Evolutionary conservation across 768 basidiomycete genomes (phyloP).

Genomic region (Auriscalpium microsporum): DNA sequence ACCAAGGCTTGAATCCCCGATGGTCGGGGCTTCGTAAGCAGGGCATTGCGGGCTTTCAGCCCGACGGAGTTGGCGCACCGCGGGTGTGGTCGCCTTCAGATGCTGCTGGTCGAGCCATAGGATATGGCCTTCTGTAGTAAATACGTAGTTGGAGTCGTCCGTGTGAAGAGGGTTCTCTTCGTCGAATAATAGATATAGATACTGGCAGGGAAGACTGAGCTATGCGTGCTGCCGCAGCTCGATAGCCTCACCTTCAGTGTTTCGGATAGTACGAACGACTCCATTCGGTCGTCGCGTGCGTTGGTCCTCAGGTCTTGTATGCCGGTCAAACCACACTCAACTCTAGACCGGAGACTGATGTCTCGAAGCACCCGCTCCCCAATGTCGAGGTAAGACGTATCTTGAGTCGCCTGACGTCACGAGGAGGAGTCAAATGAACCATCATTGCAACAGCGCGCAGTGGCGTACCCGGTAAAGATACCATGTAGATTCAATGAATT

Average conservation of each 20-base stretch:
- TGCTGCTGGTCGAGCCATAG: conserved; percentile 53
- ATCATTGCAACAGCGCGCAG: not conserved
- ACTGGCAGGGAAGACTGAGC: conserved; percentile 36
- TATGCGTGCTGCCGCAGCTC: no score
- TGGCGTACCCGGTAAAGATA: conserved; percentile 76
- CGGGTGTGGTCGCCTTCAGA: conserved; percentile 47
- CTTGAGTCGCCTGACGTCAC: conserved; percentile 70
- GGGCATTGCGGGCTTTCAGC: conserved; percentile 70
- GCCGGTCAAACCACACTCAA: conserved; percentile 79
- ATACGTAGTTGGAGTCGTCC: conserved; percentile 81
- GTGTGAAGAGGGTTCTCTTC: conserved; percentile 67
- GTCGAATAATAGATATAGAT: conserved; percentile 88
- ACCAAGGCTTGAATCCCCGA: conserved; percentile 23
- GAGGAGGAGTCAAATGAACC: not conserved
- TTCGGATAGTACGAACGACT: conserved; percentile 91
- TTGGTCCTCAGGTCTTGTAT: conserved; percentile 74
- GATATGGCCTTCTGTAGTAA: conserved; percentile 94
- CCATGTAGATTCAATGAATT: conserved; percentile 96
- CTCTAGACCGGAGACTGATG: conserved; percentile 63
- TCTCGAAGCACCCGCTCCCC: conserved; percentile 81
- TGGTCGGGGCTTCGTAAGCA: conserved; percentile 42
- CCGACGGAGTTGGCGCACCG: conserved; percentile 52
- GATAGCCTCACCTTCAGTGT: conserved; percentile 65
- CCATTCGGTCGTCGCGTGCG: conserved; percentile 88
- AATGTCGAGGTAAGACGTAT: conserved; percentile 87